Base-by-base conservation (phyloP, 2,329 filamentous ascomycete species). In the Claviceps cyperi region DNA sequence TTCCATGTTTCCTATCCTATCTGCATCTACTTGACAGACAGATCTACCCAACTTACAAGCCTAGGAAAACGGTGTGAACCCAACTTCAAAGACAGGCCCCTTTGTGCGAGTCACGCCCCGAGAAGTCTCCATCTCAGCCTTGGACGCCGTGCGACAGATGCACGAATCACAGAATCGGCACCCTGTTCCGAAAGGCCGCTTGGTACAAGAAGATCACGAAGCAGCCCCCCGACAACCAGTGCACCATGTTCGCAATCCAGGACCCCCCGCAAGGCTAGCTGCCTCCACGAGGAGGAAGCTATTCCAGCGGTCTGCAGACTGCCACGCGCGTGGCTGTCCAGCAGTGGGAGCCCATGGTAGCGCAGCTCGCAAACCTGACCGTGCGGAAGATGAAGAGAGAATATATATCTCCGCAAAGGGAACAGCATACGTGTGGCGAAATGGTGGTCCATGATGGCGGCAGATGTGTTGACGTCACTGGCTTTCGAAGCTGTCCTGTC, bases 391-490 rank as follows among this genome's bases (percentile, higher is more conserved):
- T 47, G 21, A 47, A 47, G 46, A 39, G 6, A 14, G 46, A n/a
- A n/a, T n/a, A n/a, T n/a, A 47, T 15, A 4, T 28, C 11, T 15
- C 7, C 2, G 15, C 6, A 2, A 7, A 8, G 46, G 37, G 37
- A 15, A 6, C 46, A 9, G 46, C 46, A 6, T 37, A 47, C n/a
- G n/a, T 15, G 37, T 47, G 6, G 37, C 46, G 15, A 40, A 21
- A 14, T 47, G 46, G 46, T 47, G 46, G 46, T 47, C 37, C 21
- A 47, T 47, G 46, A 47, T 47, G 46, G 40, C 46, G 21, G 46
- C 46, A 7, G 46, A 47, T 19, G 46, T 47, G 15, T 32, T 47
- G 19, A 47, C 5, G 3, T 40, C 9, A 1, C 21, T 47, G 3
- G 46, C 46, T 4, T 47, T 47, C 19, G 46, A 37, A 17, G 46